Evolutionary conservation across 2,329 filamentous ascomycete species (phyloP).

Genomic region (Torrubiellomyces zombiae): DNA sequence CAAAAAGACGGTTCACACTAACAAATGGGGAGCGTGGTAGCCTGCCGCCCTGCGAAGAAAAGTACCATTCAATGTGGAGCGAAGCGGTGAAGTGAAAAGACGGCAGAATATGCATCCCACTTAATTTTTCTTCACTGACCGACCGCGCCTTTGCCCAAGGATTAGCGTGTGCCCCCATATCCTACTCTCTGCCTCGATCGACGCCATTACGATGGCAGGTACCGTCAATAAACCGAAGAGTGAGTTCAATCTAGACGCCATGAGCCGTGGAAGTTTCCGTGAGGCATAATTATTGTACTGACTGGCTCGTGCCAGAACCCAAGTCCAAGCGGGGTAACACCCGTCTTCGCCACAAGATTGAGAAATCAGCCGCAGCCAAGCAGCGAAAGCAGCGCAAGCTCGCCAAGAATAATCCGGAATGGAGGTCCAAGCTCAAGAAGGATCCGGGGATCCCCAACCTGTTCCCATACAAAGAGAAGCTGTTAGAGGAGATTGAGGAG

Average conservation of each 20-base stretch:
- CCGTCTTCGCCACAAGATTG: slow-evolving; percentile 86
- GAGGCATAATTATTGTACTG: too few species aligned
- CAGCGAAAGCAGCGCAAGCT: slow-evolving; percentile 78
- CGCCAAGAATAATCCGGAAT: slow-evolving; percentile 94
- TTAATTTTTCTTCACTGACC: slow-evolving; percentile 15
- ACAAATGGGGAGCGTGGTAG: too few species aligned
- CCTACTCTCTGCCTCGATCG: slow-evolving; percentile 2
- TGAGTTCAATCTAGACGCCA: slow-evolving; percentile 16
- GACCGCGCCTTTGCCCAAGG: not conserved
- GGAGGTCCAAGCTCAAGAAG: slow-evolving; percentile 89
- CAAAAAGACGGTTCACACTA: too few species aligned
- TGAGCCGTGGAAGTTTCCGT: too few species aligned
- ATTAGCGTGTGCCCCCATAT: not conserved
- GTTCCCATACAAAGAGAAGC: slow-evolving; percentile 93
- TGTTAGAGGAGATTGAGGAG: slow-evolving; percentile 89
- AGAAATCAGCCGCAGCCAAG: slow-evolving; percentile 81
- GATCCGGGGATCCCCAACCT: slow-evolving; percentile 94
- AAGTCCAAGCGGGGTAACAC: slow-evolving; percentile 85
- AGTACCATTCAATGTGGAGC: not conserved
- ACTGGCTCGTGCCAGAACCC: slow-evolving; percentile 44
- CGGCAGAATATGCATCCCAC: slow-evolving; percentile 23
- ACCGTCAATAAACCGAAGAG: slow-evolving; percentile 39
- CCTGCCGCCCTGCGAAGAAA: not conserved
- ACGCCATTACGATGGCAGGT: slow-evolving; percentile 27
- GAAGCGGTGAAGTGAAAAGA: slow-evolving; percentile 3